Conservation (phyloP, 192 early-diverging fungal species). For the Haplosporangium gracile region DNA sequence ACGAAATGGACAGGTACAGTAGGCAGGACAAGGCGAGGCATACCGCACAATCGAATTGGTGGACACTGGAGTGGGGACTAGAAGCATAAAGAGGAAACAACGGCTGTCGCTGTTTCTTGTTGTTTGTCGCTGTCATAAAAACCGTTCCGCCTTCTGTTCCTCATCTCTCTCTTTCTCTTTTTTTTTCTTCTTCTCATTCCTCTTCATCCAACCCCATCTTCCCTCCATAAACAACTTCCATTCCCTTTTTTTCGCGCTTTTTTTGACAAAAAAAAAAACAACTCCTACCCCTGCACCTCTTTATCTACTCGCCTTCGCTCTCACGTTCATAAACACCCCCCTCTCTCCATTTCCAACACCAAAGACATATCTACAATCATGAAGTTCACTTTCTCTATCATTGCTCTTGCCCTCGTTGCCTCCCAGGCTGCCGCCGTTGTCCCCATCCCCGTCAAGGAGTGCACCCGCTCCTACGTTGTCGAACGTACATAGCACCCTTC, state of each 20-base stretch:
- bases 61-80: too few relatives aligned
- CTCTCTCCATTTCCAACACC: not conserved
- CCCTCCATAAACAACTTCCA: constrained; percentile 13
- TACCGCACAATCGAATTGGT: too few relatives aligned
- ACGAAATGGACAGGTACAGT: not conserved
- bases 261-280: constrained; percentile 12
- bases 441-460: constrained; percentile 22
- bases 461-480: constrained; percentile 31
- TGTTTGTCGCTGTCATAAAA: not conserved
- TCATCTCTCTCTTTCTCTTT: not conserved
- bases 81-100: too few relatives aligned
- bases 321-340: not conserved
- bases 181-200: not conserved
- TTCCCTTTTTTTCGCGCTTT: constrained; percentile 9
- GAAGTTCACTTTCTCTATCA: constrained; percentile 34
- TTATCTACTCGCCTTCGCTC: not conserved
- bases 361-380: constrained; percentile 15
- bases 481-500: constrained; percentile 10
- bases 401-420: constrained; percentile 28
- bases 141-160: not conserved
- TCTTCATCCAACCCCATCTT: not conserved
- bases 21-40: too few relatives aligned
- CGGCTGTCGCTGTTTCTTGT: too few relatives aligned
- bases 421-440: constrained; percentile 29
- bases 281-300: too few relatives aligned